These are phyloP conservation scores for Bathelium albidoporum DNA, from an alignment of 495 filamentous ascomycete species.

Conservation along the genomic window DNA sequence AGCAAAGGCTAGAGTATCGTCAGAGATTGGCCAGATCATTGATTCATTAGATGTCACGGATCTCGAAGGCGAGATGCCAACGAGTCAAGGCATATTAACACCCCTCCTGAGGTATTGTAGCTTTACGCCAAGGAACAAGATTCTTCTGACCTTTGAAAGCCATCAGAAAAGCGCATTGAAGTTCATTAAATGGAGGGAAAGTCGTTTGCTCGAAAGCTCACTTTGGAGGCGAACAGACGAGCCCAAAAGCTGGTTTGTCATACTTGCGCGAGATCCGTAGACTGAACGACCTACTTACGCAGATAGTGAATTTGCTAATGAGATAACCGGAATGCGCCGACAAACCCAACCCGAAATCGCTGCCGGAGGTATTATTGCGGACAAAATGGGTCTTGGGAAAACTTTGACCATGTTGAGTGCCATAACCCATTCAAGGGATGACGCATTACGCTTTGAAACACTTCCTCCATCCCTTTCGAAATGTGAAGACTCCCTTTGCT, in stretches of 20 bases:
- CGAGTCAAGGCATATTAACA: slow-evolving; percentile 1
- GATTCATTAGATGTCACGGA: not conserved
- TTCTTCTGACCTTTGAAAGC: not conserved
- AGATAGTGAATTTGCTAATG: not conserved
- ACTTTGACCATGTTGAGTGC: slow-evolving; percentile 40
- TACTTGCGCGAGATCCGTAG: not conserved
- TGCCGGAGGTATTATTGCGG: slow-evolving; percentile 45
- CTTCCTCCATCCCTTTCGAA: not conserved
- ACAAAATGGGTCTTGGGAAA: slow-evolving; percentile 57
- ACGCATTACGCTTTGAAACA: not conserved
- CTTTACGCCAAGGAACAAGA: not conserved
- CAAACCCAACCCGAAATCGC: not conserved
- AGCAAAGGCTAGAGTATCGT: not conserved
- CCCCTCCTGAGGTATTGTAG: not conserved
- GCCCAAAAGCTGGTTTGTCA: not conserved
- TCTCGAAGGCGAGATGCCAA: not conserved
- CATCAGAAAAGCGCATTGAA: not conserved
- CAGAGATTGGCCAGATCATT: not conserved
- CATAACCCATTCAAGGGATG: slow-evolving; percentile 12
- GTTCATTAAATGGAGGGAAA: not conserved
- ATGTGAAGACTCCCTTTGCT: not conserved
- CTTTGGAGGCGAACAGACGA: not conserved
- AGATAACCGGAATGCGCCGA: not conserved
- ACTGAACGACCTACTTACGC: not conserved
- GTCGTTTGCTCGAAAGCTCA: not conserved